Evolutionary conservation across 495 filamentous ascomycete species (phyloP), one percentile per base, ranked within the genome.

Genomic region (Bathelium albidoporum): DNA sequence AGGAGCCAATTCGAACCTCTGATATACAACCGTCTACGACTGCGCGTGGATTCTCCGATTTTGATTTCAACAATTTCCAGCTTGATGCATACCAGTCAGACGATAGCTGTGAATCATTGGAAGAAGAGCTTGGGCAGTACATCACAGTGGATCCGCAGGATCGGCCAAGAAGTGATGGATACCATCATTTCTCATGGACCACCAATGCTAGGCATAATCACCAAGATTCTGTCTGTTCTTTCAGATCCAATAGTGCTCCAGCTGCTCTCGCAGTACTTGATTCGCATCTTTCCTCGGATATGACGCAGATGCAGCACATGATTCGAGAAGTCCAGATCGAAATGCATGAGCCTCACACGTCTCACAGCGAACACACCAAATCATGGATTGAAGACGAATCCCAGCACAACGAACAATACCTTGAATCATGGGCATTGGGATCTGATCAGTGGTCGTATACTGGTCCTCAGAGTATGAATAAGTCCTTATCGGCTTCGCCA

Each of bases 1-100:
- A 55, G 24, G 16, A 55, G 24, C 22, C 24, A 9, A 4, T 29
- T 55, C 22, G 29, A 55, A 20, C 49, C 16, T 55, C 49, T 9
- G 2, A 29, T 2, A 9, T 10, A 10, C 24, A 12, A 1, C 0
- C 24, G 24, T 9, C 24, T 55, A 9, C 24, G 9, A 29, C 2
- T 5, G 9, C 24, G 0, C 2, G 5, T 0, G 24, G 10, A 10
- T 55, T 55, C 29, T n/a, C 49, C 16, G 49, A 29, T 9, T 55
- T 55, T 29, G 49, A 55, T 20, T 55, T 55, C 49, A 55, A 55
- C 49, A 29, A 29, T 29, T 55, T 55, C 24, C 49, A 55, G 49
- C 49, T 55, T 16, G 49, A 55, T 28, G 22, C 20, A 28, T 24
- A 55, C 49, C 7, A 55, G 2, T 0, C 29, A 9, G 24, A 55